Evolutionary conservation across 2,329 filamentous ascomycete genomes (phyloP), one percentile per base, ranked within the genome.

Genomic region (Stagonosporopsis chrysanthemi): DNA sequence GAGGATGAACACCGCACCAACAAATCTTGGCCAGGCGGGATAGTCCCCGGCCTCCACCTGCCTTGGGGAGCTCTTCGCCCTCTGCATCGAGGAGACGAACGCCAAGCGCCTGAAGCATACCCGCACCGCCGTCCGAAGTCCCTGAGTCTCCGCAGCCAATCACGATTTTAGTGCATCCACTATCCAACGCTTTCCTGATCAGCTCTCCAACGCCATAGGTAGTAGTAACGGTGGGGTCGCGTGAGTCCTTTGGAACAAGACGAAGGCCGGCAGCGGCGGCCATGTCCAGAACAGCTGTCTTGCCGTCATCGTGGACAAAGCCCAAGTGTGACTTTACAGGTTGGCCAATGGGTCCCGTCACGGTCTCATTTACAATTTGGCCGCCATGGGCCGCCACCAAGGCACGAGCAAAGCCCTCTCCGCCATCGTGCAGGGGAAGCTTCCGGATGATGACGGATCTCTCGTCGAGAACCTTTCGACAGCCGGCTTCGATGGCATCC

Each of bases 121-220:
- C 82, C 0, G 80, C 79, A 14, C 82, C 83, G 6, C 81, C 82
- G 56, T 84, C 82, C 35, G 81, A 83, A 5, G 82, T 84, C 5
- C 81, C 83, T 3, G 82, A 84, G 63, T 84, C 82, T 33, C 82
- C 82, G 61, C 82, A 84, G 1, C 82, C 83, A 22, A 84, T 68
- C 7, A 84, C 72, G 43, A 84, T 80, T 7, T 76, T 77, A 8
- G 71, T 71, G 8, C 75, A 80, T 1, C 81, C 82, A 45, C 75
- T 72, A 49, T 82, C 77, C 3, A 84, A 67, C 2, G 82, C 82
- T 12, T 78, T 76, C 2, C 69, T 63, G 14, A 84, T 77, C 8
- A 84, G 71, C 60, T 84, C 72, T 2, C 82, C 82, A 3, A 84
- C 81, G 0, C 82, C 82, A 64, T 77, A 84, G 0, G 81, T 83